A percentile compares a stretch with the other conserved stretches of the same genome.
Evolutionary conservation across 371 early-diverging fungal species (phyloP).

Genomic region (Umbelopsis sp.): DNA sequence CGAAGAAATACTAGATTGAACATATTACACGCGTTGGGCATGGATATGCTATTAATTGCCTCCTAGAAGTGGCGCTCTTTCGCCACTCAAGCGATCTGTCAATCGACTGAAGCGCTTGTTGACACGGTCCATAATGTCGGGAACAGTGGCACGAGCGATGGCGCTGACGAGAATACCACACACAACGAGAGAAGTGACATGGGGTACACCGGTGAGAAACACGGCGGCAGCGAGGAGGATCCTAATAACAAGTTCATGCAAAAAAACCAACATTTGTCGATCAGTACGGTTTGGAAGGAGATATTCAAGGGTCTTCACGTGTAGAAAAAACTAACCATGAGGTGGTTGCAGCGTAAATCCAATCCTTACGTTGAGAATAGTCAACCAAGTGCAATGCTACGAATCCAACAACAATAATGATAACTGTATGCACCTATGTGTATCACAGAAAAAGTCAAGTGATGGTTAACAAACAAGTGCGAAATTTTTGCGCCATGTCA

Average conservation of each 20-base stretch:
- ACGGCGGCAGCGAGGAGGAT: constrained; percentile 41
- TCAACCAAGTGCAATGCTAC: constrained; percentile 48
- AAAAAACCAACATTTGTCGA: constrained; percentile 4
- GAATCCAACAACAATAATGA: constrained; percentile 40
- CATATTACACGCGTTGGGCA: neutral
- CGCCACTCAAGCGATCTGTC: constrained; percentile 37
- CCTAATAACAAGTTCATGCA: constrained; percentile 24
- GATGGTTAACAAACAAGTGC: neutral
- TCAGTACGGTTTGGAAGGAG: neutral
- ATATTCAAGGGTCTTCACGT: constrained; percentile 14
- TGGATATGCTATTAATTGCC: neutral
- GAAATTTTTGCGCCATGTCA: neutral
- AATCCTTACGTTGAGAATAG: constrained; percentile 50
- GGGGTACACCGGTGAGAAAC: constrained; percentile 35
- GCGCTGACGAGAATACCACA: constrained; percentile 51
- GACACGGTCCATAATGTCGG: constrained; percentile 41
- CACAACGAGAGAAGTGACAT: constrained; percentile 38
- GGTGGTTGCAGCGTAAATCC: constrained; percentile 50
- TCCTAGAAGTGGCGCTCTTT: constrained; percentile 47
- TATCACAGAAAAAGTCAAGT: neutral
- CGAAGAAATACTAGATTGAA: too few species aligned
- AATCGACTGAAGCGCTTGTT: constrained; percentile 43
- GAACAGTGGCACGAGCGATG: constrained; percentile 45
- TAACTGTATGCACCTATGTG: constrained; percentile 36
- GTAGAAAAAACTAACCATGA: constrained; percentile 39